phyloP scores from a whole-genome alignment of 1,284 basidiomycete species.

The Athelia sp. region DNA sequence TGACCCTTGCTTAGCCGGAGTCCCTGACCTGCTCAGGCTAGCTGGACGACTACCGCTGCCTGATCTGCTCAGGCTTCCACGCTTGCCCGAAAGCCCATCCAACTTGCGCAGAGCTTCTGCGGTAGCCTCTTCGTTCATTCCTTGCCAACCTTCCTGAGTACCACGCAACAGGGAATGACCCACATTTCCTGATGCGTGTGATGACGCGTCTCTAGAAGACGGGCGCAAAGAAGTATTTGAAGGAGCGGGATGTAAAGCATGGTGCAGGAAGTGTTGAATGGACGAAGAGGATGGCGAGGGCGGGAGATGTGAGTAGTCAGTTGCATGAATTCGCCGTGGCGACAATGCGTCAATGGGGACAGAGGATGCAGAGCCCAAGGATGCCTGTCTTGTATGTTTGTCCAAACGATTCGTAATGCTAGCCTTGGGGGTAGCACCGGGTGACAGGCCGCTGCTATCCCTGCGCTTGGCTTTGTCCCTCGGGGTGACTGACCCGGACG shows the following conservation, averaged over 20 bases:
- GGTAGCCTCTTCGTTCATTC: slow-evolving; percentile 81
- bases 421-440: slow-evolving; percentile 36
- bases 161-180: slow-evolving; percentile 77
- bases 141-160: slow-evolving; percentile 81
- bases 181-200: slow-evolving; percentile 57
- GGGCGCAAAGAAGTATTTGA: slow-evolving; percentile 39
- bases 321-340: slow-evolving; percentile 53
- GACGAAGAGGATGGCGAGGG: slow-evolving; percentile 83
- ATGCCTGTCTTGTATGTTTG: slow-evolving; percentile 60
- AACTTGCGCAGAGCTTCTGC: slow-evolving; percentile 90
- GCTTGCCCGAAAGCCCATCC: slow-evolving; percentile 83
- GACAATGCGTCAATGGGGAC: slow-evolving; percentile 44
- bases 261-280: slow-evolving; percentile 77
- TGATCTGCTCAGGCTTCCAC: slow-evolving; percentile 51
- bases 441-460: slow-evolving; percentile 46
- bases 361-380: slow-evolving; percentile 62
- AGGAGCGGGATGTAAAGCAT: slow-evolving; percentile 41
- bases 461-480: slow-evolving; percentile 54
- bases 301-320: slow-evolving; percentile 86
- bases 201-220: slow-evolving; percentile 38
- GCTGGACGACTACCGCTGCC: slow-evolving; percentile 29
- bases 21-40: slow-evolving; percentile 72
- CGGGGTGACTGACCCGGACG: slow-evolving; percentile 30
- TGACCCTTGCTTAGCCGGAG: slow-evolving; percentile 52
- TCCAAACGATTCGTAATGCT: slow-evolving; percentile 34